These are phyloP conservation scores for Friedmanniomyces endolithicus DNA, from an alignment of 495 filamentous ascomycete species.

Conservation along the genomic window DNA sequence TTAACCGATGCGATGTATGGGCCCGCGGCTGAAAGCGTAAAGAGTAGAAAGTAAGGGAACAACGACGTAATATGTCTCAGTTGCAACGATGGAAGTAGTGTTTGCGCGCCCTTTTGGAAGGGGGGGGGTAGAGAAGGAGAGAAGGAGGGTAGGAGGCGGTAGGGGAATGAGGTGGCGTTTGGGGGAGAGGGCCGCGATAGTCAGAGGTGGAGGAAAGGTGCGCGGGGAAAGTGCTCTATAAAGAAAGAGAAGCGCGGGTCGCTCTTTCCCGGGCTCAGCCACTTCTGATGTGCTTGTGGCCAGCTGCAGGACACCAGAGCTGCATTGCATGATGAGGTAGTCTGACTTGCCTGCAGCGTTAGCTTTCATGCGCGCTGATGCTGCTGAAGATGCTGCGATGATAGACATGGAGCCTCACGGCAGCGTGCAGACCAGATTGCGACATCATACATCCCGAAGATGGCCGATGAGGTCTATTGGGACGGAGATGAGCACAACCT, in stretches of 20 bases:
- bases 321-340: constrained; percentile 7
- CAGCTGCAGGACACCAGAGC: constrained; percentile 6
- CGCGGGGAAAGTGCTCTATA: constrained; percentile 10
- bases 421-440: neutral
- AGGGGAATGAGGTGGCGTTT: constrained; percentile 14
- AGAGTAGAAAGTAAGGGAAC: constrained; percentile 1
- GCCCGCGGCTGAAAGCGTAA: constrained; percentile 6
- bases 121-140: neutral
- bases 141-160: neutral
- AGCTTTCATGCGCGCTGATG: constrained; percentile 2
- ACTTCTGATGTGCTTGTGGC: constrained; percentile 4
- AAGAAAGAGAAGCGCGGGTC: neutral
- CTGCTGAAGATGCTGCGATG: neutral
- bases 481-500: constrained; percentile 3
- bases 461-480: neutral
- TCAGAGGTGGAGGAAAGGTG: neutral
- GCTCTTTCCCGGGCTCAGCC: constrained; percentile 3
- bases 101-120: constrained; percentile 8
- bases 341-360: constrained; percentile 4
- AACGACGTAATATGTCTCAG: constrained; percentile 16
- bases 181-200: constrained; percentile 7
- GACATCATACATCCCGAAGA: neutral
- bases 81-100: constrained; percentile 11
- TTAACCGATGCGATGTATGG: constrained; percentile 14
- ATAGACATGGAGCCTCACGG: neutral